Evolutionary conservation across 345 rosid species (phyloP), one percentile per base, ranked within the genome.

Genomic region (Leavenworthia alabamica): DNA sequence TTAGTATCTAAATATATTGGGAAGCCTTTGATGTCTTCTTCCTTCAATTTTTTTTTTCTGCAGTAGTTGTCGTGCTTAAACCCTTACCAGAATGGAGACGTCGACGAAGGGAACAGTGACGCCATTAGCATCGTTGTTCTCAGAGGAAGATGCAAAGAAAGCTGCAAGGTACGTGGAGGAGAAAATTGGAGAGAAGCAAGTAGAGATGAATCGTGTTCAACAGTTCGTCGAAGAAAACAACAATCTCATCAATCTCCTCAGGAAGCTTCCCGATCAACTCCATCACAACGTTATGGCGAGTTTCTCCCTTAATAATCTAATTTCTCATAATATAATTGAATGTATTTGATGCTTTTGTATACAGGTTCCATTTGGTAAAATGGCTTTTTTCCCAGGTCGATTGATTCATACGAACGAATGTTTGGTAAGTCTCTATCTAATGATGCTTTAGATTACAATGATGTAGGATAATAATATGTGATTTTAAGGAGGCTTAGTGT

Each of bases 361-460:
- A 43, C 55, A 88, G 94, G 95, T 86, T 69, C 98, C 93, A 0
- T 89, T 86, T 16, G 93, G 97, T 27, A 86, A 86, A 79, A 76
- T 78, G 20, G 95, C 94, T 5, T 86, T 89, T 66, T 85, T 92
- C 54, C 97, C 98, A 22, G 93, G 97, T 37, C 86, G 85, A 51
- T 72, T 92, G 69, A 58, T 86, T 8, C 98, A 92, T 72, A 89
- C 97, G 20, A 92, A 92, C 62, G 98, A 92, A 80, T 79, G 78
- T 63, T 48, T 82, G 87, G 96, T 91, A 82, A 3, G 31, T n/a
- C 8, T 33, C 55, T n/a, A n/a, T n/a, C n/a, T n/a, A n/a, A 5
- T 7, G 44, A 32, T n/a, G 42, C 5, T 12, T 22, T 65, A 17
- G 2, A 22, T 39, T 29, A 13, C 2, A n/a, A 3, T 24, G 11